phyloP scores from a whole-genome alignment of 1,139 yeast genomes.

The Maudiozyma humilis region DNA sequence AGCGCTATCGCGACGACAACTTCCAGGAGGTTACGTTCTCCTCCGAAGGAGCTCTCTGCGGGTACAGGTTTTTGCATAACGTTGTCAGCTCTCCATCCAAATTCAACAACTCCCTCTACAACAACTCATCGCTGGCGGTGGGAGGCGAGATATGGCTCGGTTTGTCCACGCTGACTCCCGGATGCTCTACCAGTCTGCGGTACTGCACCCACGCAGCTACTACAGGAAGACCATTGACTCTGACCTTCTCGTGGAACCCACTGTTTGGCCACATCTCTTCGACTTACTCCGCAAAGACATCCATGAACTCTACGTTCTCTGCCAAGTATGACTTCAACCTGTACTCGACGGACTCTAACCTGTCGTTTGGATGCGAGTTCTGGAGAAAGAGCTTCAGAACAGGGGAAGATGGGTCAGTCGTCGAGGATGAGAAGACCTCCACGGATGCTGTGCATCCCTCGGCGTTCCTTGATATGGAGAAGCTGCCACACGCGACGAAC shows the following conservation, averaged over 20 bases:
- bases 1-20: slow-evolving; percentile 54
- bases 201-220: slow-evolving; percentile 82
- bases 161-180: slow-evolving; percentile 73
- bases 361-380: slow-evolving; percentile 79
- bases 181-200: slow-evolving; percentile 72
- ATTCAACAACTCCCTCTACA: slow-evolving; percentile 33
- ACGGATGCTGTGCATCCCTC: too few relatives aligned
- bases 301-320: slow-evolving; percentile 67
- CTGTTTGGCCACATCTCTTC: slow-evolving; percentile 84
- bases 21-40: slow-evolving; percentile 76
- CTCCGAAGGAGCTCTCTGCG: slow-evolving; percentile 83
- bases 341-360: slow-evolving; percentile 82
- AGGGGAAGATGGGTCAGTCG: too few relatives aligned
- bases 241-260: slow-evolving; percentile 85
- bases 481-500: not conserved
- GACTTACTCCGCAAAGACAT: slow-evolving; percentile 78
- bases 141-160: slow-evolving; percentile 94
- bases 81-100: slow-evolving; percentile 41
- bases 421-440: not conserved
- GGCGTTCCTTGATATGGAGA: slow-evolving; percentile 1
- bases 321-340: slow-evolving; percentile 84
- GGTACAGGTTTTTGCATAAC: slow-evolving; percentile 72
- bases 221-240: slow-evolving; percentile 80
- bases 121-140: slow-evolving; percentile 45
- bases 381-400: slow-evolving; percentile 38